Evolutionary conservation across 495 filamentous ascomycete genomes (phyloP).

Genomic region (Aspergillus egyptiacus): DNA sequence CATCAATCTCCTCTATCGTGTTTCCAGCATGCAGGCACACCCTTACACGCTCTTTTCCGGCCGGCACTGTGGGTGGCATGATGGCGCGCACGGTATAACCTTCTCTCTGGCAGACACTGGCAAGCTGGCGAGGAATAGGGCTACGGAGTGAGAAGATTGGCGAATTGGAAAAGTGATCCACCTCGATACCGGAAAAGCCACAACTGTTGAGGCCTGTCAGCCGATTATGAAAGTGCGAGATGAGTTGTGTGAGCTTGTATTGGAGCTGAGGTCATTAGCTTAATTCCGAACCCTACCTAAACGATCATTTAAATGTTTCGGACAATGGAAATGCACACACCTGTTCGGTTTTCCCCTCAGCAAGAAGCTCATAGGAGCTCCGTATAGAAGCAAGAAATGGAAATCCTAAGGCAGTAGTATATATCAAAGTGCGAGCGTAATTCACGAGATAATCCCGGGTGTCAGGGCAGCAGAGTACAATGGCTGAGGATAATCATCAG

Average conservation of each 20-base stretch:
- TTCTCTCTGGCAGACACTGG: conserved; percentile 27
- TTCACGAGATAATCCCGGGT: conserved; percentile 41
- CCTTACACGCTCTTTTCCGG: conserved; percentile 43
- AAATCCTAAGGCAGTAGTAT: conserved; percentile 44
- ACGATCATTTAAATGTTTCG: too few relatives aligned
- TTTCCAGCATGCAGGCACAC: conserved; percentile 48
- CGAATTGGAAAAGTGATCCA: conserved; percentile 38
- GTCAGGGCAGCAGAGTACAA: conserved; percentile 43
- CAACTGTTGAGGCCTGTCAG: conserved; percentile 23
- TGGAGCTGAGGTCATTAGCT: conserved; percentile 26
- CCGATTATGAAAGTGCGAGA: conserved; percentile 32
- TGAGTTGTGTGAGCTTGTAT: conserved; percentile 31
- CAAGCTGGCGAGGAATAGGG: conserved; percentile 28
- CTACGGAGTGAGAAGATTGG: conserved; percentile 43
- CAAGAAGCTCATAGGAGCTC: conserved; percentile 40
- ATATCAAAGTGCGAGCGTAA: conserved; percentile 44
- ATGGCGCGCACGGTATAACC: conserved; percentile 41
- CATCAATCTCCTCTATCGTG: conserved; percentile 42
- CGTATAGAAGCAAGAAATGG: conserved; percentile 44
- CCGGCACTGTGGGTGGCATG: conserved; percentile 45
- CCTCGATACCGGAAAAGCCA: conserved; percentile 29
- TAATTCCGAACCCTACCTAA: not conserved
- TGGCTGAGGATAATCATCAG: conserved; percentile 19
- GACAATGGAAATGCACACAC: conserved; percentile 25
- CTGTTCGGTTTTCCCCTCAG: conserved; percentile 33